Base-by-base conservation (phyloP, 225 moss, liverwort and hornwort species). In the Pleurozium schreberi region DNA sequence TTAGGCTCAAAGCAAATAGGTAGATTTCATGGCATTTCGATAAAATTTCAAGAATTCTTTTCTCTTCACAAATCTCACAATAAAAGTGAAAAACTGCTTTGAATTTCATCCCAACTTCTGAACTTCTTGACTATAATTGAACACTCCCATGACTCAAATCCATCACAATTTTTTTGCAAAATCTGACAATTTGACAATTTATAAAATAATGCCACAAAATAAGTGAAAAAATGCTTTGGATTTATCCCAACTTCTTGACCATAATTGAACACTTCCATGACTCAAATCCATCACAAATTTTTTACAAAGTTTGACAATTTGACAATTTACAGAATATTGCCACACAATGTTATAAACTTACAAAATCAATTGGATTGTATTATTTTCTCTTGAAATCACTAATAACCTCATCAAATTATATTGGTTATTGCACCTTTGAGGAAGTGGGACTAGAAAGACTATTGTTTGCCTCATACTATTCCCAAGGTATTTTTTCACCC, bases 111-210 rank as follows among this genome's bases (percentile, higher is more conserved):
- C n/a, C n/a, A n/a, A n/a, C n/a, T n/a, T n/a, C n/a, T n/a, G n/a
- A n/a, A n/a, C n/a, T n/a, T n/a, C n/a, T n/a, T n/a, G n/a, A n/a
- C n/a, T n/a, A n/a, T n/a, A n/a, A n/a, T n/a, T n/a, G n/a, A n/a
- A n/a, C n/a, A n/a, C n/a, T n/a, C n/a, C n/a, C n/a, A n/a, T n/a
- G n/a, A n/a, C n/a, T n/a, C n/a, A n/a, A n/a, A n/a, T n/a, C n/a
- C n/a, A n/a, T n/a, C n/a, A n/a, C n/a, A n/a, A n/a, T n/a, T n/a
- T n/a, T n/a, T n/a, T n/a, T n/a, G n/a, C n/a, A n/a, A n/a, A n/a
- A n/a, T n/a, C n/a, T n/a, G n/a, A n/a, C 2, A 5, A 34, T 75
- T 2, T 12, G 12, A 7, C 20, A 0, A 33, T 4, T 49, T 49
- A 75, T 12, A 75, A 49, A 2, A 75, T 12, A 49, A 75, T 75